Evolutionary conservation across 306 rosid genomes (phyloP), one percentile per base, ranked within the genome.

Genomic region (Corylus avellana): DNA sequence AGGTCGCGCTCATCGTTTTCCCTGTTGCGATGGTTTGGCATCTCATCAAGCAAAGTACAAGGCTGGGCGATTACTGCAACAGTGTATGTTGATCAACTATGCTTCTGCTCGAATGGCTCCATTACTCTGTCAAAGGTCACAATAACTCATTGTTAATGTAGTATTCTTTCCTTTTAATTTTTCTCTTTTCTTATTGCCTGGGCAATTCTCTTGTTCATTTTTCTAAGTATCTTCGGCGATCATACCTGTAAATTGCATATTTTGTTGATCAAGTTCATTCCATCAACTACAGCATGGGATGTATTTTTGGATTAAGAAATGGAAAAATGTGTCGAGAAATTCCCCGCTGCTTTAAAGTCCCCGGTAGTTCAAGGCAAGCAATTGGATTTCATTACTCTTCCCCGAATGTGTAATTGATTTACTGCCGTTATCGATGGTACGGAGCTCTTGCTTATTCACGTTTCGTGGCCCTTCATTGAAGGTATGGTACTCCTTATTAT

Each of bases 241-340:
- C 78, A 81, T 77, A 82, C 79, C 49, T 90, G 97, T 92, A 92
- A 90, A 90, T 89, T 87, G 86, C 82, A 77, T 75, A 62, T 84
- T 86, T 86, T 85, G 77, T 89, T 84, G 87, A 64, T 79, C 82
- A 82, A 83, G 86, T 79, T 55, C 75, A 18, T 5, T 84, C 56
- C 76, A 75, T 69, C 70, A 63, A 72, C 87, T 62, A 22, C 25
- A 22, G 25, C 25, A 32, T 32, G 35, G 35, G 81, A 54, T 74
- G 81, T 80, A 86, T 73, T 88, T 87, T 87, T 79, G 86, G 83
- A 84, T 80, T 29, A 76, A 70, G 75, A 79, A 47, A 77, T 70
- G 81, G 77, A 62, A 80, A 67, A 83, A 64, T 76, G 69, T 75
- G 86, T 79, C 74, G 39, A 75, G 61, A 72, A 27, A 72, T 20